Evolutionary conservation across 495 filamentous ascomycete species (phyloP).

Genomic region (Trichoderma virens): DNA sequence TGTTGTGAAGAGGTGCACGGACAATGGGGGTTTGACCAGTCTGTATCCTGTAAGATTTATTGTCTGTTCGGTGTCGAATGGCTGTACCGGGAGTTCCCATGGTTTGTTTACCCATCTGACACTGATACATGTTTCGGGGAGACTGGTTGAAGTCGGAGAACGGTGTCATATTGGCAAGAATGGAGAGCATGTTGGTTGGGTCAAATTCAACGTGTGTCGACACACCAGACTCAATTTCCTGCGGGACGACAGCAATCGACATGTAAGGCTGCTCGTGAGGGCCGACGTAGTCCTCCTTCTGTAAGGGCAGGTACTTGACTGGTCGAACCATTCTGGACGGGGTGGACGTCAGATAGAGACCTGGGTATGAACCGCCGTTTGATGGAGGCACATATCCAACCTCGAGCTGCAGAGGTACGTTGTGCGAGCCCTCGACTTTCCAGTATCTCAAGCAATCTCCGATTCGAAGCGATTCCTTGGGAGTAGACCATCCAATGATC

Average conservation of each 20-base stretch:
- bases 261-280: constrained; percentile 97
- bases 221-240: constrained; percentile 75
- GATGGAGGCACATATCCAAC: constrained; percentile 86
- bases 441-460: constrained; percentile 80
- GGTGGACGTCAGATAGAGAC: constrained; percentile 86
- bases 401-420: constrained; percentile 77
- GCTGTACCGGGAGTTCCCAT: constrained; percentile 96
- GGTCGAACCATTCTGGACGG: constrained; percentile 81
- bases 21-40: constrained; percentile 95
- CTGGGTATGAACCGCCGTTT: constrained; percentile 85
- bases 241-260: constrained; percentile 84
- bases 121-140: constrained; percentile 98
- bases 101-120: constrained; percentile 98
- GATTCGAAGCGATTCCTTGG: constrained; percentile 67
- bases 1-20: constrained; percentile 83
- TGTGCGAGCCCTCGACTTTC: constrained; percentile 89
- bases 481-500: constrained; percentile 83
- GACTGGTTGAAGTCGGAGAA: constrained; percentile 99
- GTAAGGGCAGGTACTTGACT: constrained; percentile 82
- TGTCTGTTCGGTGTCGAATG: constrained; percentile 82
- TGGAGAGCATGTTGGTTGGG: constrained; percentile 94
- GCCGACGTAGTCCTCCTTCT: constrained; percentile 78
- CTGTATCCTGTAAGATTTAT: constrained; percentile 92
- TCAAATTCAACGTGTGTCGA: constrained; percentile 92
- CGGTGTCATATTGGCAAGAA: constrained; percentile 96